A percentile compares a stretch with the other conserved stretches of the same genome.
Evolutionary conservation across 495 filamentous ascomycete genomes (phyloP).

Genomic region (Neurospora sp.): DNA sequence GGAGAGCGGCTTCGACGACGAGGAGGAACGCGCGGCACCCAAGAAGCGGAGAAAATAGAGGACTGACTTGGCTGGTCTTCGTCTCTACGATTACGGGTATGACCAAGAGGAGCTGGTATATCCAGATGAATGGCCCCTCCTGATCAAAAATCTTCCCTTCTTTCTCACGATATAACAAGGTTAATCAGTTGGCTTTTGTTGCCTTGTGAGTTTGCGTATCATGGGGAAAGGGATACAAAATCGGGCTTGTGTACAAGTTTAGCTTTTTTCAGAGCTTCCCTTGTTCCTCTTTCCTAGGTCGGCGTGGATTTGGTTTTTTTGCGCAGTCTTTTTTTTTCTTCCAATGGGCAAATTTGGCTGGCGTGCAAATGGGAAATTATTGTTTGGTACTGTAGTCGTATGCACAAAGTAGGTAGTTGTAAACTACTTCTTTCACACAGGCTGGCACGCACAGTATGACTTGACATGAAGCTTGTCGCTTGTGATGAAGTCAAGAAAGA

Average conservation of each 20-base stretch:
- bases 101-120: too few relatives aligned
- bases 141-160: neutral
- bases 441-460: neutral
- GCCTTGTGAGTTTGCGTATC: neutral
- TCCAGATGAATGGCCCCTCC: too few relatives aligned
- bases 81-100: neutral
- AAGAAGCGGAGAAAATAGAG: slow-evolving; percentile 32
- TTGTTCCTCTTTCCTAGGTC: neutral
- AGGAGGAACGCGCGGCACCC: slow-evolving; percentile 32
- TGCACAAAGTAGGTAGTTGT: neutral
- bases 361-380: neutral
- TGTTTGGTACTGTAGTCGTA: neutral
- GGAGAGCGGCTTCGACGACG: slow-evolving; percentile 62
- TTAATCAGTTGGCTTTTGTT: neutral
- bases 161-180: neutral
- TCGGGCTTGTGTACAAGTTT: neutral
- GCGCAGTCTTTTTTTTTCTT: neutral
- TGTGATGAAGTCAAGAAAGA: too few relatives aligned
- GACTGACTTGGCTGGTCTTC: neutral
- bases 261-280: neutral
- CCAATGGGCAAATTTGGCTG: neutral
- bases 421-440: neutral
- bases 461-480: too few relatives aligned
- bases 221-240: neutral
- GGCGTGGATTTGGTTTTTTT: neutral